Base-by-base conservation (phyloP, 2,329 filamentous ascomycete genomes). In the Fusarium buxicola region DNA sequence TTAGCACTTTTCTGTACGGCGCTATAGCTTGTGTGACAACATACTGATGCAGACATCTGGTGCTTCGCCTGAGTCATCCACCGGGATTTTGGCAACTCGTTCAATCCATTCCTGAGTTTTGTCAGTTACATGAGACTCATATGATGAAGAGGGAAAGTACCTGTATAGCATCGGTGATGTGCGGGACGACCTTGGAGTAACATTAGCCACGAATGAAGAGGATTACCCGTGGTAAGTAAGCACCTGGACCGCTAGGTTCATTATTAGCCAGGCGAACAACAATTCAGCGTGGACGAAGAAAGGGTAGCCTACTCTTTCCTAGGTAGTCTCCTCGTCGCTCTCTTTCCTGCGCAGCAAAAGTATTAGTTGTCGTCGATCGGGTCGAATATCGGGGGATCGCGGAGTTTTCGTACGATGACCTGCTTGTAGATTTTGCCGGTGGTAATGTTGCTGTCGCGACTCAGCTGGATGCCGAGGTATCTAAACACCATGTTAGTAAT, bases 381-480 rank as follows among this genome's bases (percentile, higher is more conserved):
- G 3, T 28, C 11, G 7, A 21, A 38, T 34, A 35, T 24, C 5
- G 16, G 3, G 8, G 8, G 6, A 28, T 55, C 18, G 28, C 5
- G 31, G 11, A n/a, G 40, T 16, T 39, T 34, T 51, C 84, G 82
- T 73, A 89, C 84, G 70, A 97, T 93, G 50, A 97, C 94, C 71
- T 91, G 87, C 73, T 92, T 85, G 79, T 97, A 98, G 69, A 98
- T 92, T 82, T 98, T 97, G 74, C 95, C 95, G 7, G 94, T 97
- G 4, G 95, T 99, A 78, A 99, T 96, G 78, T 98, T 98, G 82
- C 94, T 92, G 69, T 97, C 93, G 60, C 89, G 84, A 8, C 88
- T 92, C 60, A 98, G 84, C 52, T 89, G 91, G 65, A 94, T 89
- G 72, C 89, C 89, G 51, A 97, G 88, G 74, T 96, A 96, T 47